phyloP scores from a whole-genome alignment of 1,284 basidiomycete genomes.

The Marasmius fiardii region DNA sequence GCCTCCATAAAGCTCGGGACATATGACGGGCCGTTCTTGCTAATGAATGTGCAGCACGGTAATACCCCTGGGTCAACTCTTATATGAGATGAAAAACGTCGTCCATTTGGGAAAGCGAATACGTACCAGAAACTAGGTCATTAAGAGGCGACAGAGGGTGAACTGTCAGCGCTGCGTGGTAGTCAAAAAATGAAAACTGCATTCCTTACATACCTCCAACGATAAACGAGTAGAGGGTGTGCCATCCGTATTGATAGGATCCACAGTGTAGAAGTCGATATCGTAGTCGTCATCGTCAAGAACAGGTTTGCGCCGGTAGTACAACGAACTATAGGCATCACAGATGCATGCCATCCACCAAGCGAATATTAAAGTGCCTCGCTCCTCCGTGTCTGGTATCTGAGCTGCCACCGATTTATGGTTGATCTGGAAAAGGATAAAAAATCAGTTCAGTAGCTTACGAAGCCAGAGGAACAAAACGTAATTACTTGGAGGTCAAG shows the following conservation, averaged over 20 bases:
- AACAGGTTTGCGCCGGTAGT: conserved; percentile 44
- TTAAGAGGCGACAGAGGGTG: background rate
- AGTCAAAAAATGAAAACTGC: conserved; percentile 3
- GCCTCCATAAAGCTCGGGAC: conserved; percentile 76
- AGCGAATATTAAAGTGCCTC: conserved; percentile 80
- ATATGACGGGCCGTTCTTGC: conserved; percentile 77
- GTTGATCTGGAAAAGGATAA: conserved; percentile 55
- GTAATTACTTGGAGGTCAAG: conserved; percentile 66
- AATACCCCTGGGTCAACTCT: conserved; percentile 58
- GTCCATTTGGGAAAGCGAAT: conserved; percentile 22
- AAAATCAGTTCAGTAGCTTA: conserved; percentile 5
- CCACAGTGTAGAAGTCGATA: conserved; percentile 77
- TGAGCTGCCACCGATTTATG: conserved; percentile 71
- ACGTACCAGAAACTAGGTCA: conserved; percentile 34
- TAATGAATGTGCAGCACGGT: conserved; percentile 75
- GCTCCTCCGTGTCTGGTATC: conserved; percentile 66
- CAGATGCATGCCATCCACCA: conserved; percentile 73
- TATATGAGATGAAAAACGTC: conserved; percentile 34
- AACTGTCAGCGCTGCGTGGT: background rate
- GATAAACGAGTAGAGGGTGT: conserved; percentile 69
- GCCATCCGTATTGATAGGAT: conserved; percentile 50
- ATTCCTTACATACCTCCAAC: conserved; percentile 50
- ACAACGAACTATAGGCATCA: conserved; percentile 45
- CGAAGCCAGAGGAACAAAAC: conserved; percentile 4
- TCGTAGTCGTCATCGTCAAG: conserved; percentile 55